These are phyloP conservation scores for Rhypophila decipiens DNA, from an alignment of 495 filamentous ascomycete genomes.

Conservation along the genomic window DNA sequence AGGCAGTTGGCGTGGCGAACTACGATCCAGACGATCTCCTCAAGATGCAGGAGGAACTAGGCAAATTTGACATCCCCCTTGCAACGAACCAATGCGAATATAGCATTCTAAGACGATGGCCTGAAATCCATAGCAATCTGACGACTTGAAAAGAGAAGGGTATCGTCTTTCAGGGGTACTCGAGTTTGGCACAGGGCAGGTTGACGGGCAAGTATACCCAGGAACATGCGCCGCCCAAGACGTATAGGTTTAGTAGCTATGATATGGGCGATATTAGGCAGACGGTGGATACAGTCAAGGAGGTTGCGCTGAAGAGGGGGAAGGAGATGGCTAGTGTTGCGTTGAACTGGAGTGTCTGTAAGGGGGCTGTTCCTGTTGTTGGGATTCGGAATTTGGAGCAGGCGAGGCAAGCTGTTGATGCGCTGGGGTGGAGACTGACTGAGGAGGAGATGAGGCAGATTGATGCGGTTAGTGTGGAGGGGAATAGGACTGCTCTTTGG, in stretches of 20 bases:
- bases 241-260: constrained; percentile 6
- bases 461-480: constrained; percentile 7
- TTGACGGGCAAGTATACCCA: constrained; percentile 28
- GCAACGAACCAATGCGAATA: constrained; percentile 8
- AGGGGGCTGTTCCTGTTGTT: background rate
- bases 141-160: no score
- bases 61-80: constrained; percentile 2
- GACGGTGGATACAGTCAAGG: constrained; percentile 13
- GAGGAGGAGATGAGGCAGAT: constrained; percentile 1
- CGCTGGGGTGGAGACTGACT: background rate
- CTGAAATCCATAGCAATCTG: no score
- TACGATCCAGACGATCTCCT: constrained; percentile 36
- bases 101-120: constrained; percentile 2
- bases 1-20: constrained; percentile 36
- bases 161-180: constrained; percentile 11
- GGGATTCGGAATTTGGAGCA: background rate
- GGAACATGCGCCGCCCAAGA: constrained; percentile 31
- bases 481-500: constrained; percentile 2
- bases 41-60: constrained; percentile 16
- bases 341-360: constrained; percentile 34
- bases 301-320: constrained; percentile 19
- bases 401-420: background rate
- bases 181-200: constrained; percentile 13
- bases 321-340: constrained; percentile 30
- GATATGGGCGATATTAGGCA: constrained; percentile 4